These are phyloP conservation scores for Sclerotinia glacialis DNA, from an alignment of 2,329 filamentous ascomycete species.

Conservation along the genomic window DNA sequence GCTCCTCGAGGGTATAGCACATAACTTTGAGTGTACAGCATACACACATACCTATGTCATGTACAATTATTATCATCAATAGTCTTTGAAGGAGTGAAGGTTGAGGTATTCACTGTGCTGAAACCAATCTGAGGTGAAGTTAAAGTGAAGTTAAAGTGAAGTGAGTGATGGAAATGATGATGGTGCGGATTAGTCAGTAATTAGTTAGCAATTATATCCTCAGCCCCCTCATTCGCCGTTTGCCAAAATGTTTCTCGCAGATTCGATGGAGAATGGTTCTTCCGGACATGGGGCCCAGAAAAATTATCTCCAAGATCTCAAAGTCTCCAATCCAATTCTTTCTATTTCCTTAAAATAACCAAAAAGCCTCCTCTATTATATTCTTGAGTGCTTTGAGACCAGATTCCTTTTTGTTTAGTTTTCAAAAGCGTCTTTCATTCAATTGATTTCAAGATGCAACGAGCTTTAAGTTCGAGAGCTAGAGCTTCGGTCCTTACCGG, in stretches of 20 bases:
- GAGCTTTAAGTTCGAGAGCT: slow-evolving; percentile 82
- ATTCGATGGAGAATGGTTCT: slow-evolving; percentile 18
- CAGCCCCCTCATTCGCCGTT: slow-evolving; percentile 15
- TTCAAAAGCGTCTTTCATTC: slow-evolving; percentile 28
- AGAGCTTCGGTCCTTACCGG: slow-evolving; percentile 76
- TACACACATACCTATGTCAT: not conserved
- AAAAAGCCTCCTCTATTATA: slow-evolving; percentile 16
- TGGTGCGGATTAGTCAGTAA: not conserved
- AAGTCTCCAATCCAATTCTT: slow-evolving; percentile 17
- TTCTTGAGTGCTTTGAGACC: slow-evolving; percentile 19
- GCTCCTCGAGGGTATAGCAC: not conserved
- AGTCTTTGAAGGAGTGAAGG: not conserved
- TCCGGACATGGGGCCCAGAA: slow-evolving; percentile 18
- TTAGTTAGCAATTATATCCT: slow-evolving; percentile 1
- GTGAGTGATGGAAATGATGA: not conserved
- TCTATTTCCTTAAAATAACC: slow-evolving; percentile 8
- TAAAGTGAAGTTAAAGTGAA: no score
- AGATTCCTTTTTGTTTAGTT: slow-evolving; percentile 33
- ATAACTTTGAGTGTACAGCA: not conserved
- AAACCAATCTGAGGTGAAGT: not conserved
- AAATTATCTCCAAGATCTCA: slow-evolving; percentile 17
- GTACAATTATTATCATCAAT: not conserved
- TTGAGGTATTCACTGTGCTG: not conserved
- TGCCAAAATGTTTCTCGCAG: slow-evolving; percentile 14
- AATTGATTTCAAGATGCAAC: slow-evolving; percentile 72